phyloP scores from a whole-genome alignment of 805 yeast genomes.

The Aciculoconidium aculeatum region DNA sequence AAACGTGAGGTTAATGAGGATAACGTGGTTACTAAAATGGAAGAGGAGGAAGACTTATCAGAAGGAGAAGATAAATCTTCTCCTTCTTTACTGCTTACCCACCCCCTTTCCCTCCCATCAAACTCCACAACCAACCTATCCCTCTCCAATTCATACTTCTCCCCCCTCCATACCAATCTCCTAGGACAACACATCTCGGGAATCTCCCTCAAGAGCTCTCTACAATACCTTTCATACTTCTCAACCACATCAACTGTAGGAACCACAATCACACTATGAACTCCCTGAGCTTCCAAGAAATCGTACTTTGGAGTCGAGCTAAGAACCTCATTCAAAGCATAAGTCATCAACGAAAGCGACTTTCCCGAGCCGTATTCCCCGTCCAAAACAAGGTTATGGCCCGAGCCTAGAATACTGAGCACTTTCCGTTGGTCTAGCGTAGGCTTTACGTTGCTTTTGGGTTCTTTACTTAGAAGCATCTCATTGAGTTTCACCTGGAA shows the following conservation, averaged over 20 bases:
- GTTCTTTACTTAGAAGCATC: conserved; percentile 8
- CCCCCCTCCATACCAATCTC: conserved; percentile 6
- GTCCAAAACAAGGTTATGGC: conserved; percentile 11
- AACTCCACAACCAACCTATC: conserved; percentile 14
- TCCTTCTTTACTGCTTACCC: too few species aligned
- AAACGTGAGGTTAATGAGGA: conserved; percentile 1
- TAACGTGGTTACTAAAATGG: not conserved
- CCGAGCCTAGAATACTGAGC: conserved; percentile 13
- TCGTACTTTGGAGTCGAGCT: conserved; percentile 15
- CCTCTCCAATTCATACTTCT: conserved; percentile 10
- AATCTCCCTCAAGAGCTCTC: conserved; percentile 12
- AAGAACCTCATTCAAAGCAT: conserved; percentile 16
- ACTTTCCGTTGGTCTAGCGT: conserved; percentile 16
- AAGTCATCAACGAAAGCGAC: conserved; percentile 12
- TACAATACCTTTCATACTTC: conserved; percentile 11
- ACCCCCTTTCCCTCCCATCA: conserved; percentile 4
- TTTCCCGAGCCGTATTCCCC: conserved; percentile 17
- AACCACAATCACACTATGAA: conserved; percentile 18
- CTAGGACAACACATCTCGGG: conserved; percentile 20
- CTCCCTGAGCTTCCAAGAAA: conserved; percentile 5
- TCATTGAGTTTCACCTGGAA: conserved; percentile 16
- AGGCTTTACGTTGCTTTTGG: conserved; percentile 15
- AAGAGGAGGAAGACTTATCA: not conserved
- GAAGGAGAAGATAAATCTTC: too few species aligned
- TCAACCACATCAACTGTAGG: conserved; percentile 19